Base-by-base conservation (phyloP, 306 rosid species). In the Quillaja saponaria region DNA sequence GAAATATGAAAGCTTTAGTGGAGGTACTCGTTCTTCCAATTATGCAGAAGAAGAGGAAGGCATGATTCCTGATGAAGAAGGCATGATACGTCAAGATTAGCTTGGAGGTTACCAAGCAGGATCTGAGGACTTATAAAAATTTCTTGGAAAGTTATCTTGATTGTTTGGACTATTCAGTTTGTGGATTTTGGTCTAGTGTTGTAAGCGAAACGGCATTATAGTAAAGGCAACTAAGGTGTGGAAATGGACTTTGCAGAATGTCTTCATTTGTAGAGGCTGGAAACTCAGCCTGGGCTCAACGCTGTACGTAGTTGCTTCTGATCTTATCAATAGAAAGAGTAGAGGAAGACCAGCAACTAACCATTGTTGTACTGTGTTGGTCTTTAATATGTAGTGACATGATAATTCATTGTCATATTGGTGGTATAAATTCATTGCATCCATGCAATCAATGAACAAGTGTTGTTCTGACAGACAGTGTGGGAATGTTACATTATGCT, bases 31-130 rank as follows among this genome's bases (percentile, higher is more conserved):
- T 52, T 53, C 76, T 34, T 56, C 83, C 17, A 61, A 41, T 61
- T 77, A 70, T 21, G 84, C 80, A 42, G 96, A 85, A 68, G 89
- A 76, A 71, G 90, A 74, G 44, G 96, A 87, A 79, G 97, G 96
- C 58, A 74, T 91, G 96, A 85, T 91, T 57, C 91, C 79, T 7
- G 83, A 78, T 37, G 82, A 87, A 69, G 91, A 83, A 77, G 91
- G 91, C 53, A 69, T 86, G 85, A 84, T 84, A 28, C 80, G 61
- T 21, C 84, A 76, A 41, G 85, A 81, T 39, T 70, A 78, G 15
- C 55, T 13, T 39, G 71, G 28, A 49, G 9, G 17, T 8, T 72
- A 68, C 13, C 68, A 5, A 28, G 39, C 46, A 20, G 75, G 13
- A 8, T 67, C 47, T 34, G 69, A 74, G 66, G 53, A 13, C 47